A percentile compares a stretch with the other conserved stretches of the same genome.
Evolutionary conservation across 1,139 yeast genomes (phyloP).

Genomic region (Petasospora rhodanensis): DNA sequence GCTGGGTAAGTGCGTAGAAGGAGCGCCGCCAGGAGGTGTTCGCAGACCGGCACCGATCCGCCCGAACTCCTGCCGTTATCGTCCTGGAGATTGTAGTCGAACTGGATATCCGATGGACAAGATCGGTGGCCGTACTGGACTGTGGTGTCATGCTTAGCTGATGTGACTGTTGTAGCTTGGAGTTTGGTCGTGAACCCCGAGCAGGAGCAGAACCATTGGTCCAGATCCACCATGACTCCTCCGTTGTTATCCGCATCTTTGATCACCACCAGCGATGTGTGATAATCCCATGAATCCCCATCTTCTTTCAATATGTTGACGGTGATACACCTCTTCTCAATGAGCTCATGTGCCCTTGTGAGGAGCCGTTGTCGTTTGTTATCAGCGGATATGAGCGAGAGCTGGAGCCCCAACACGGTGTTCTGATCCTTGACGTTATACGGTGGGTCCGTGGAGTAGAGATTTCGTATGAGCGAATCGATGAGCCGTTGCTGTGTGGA

Average conservation of each 20-base stretch:
- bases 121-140: too few species aligned
- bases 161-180: neutral
- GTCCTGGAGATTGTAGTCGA: too few species aligned
- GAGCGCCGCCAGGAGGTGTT: slow-evolving; percentile 7
- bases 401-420: slow-evolving; percentile 4
- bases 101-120: slow-evolving; percentile 4
- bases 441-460: slow-evolving; percentile 4
- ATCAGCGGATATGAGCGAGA: too few species aligned
- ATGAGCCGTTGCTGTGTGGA: too few species aligned
- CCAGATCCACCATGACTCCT: slow-evolving; percentile 4
- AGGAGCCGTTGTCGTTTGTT: too few species aligned
- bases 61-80: too few species aligned
- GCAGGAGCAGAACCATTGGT: slow-evolving; percentile 17
- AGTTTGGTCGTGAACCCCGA: neutral
- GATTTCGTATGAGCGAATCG: slow-evolving; percentile 1
- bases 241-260: neutral
- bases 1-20: neutral
- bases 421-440: neutral
- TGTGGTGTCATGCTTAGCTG: too few species aligned
- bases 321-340: neutral
- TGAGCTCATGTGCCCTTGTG: slow-evolving; percentile 2
- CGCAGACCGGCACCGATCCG: slow-evolving; percentile 12
- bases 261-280: neutral
- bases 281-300: neutral
- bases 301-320: neutral